Percentiles rank a stretch among this genome's conserved stretches.
These are phyloP conservation scores for Pouteria campechiana DNA, from an alignment of 179 eudicot genomes.

Conservation along the genomic window DNA sequence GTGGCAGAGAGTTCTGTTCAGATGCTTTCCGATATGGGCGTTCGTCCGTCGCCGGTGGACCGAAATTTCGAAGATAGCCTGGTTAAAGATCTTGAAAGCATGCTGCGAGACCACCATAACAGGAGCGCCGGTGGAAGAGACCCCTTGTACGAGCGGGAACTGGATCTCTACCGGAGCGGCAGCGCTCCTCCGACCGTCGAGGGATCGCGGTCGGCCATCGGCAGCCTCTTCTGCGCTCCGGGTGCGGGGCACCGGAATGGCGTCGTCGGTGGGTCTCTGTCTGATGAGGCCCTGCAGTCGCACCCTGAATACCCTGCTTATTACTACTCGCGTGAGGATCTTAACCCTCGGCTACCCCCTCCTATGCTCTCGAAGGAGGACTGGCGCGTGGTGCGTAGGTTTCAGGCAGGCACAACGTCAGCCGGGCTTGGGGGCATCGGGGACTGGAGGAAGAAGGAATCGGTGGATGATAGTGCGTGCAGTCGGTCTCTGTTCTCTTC, in stretches of 20 bases:
- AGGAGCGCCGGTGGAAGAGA: background rate
- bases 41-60: conserved; percentile 3
- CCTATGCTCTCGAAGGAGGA: conserved; percentile 50
- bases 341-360: conserved; percentile 48
- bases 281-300: conserved; percentile 44
- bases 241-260: background rate
- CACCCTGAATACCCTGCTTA: conserved; percentile 47
- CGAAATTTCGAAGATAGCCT: conserved; percentile 10
- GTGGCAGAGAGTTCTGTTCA: conserved; percentile 3
- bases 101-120: conserved; percentile 9
- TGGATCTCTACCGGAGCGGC: conserved; percentile 34
- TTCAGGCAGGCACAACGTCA: conserved; percentile 22
- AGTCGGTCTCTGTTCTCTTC: conserved; percentile 26
- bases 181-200: conserved; percentile 47
- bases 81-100: conserved; percentile 20
- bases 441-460: conserved; percentile 19
- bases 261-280: conserved; percentile 12
- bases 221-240: conserved; percentile 10
- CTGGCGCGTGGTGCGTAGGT: conserved; percentile 48
- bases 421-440: conserved; percentile 13
- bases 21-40: conserved; percentile 8
- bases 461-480: conserved; percentile 7
- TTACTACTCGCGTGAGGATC: conserved; percentile 41
- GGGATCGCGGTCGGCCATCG: conserved; percentile 26
- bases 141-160: conserved; percentile 21